These are phyloP conservation scores for Brassica balearica DNA, from an alignment of 441 rosid genomes.

Conservation along the genomic window DNA sequence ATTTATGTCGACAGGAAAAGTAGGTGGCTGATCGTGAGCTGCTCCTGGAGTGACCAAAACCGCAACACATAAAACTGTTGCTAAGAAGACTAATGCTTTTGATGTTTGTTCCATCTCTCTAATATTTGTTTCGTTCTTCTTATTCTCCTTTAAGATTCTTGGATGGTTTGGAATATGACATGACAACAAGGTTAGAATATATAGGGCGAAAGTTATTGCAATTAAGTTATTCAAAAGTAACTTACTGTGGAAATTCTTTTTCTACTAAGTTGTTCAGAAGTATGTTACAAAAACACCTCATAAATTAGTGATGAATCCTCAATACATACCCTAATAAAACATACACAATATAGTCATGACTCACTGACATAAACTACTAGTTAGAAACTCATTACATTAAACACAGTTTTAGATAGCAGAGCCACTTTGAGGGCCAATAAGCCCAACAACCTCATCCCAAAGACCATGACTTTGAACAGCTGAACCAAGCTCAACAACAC, in stretches of 20 bases:
- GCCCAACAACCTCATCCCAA: conserved; percentile 73
- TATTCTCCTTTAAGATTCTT: neutral
- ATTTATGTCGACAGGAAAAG: neutral
- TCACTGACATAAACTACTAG: conserved; percentile 15
- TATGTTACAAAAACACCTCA: neutral
- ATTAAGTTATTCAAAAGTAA: too few relatives aligned
- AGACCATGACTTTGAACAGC: conserved; percentile 55
- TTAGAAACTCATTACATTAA: conserved; percentile 18
- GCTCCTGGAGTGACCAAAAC: conserved; percentile 3
- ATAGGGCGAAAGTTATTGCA: too few relatives aligned
- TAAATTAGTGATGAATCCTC: neutral
- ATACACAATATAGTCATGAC: conserved; percentile 11
- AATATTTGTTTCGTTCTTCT: neutral
- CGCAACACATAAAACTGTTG: neutral
- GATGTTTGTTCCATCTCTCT: conserved; percentile 4
- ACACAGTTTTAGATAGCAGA: conserved; percentile 28
- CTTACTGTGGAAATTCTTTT: too few relatives aligned
- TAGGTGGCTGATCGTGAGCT: neutral
- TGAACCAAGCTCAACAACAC: conserved; percentile 53
- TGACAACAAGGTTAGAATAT: neutral
- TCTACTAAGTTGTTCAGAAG: neutral
- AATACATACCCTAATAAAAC: neutral
- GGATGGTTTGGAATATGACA: conserved; percentile 1
- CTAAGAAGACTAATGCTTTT: neutral
- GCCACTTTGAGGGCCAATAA: conserved; percentile 65